Evolutionary conservation across 441 rosid genomes (phyloP), one percentile per base, ranked within the genome.

Genomic region (Mallotus repandus): DNA sequence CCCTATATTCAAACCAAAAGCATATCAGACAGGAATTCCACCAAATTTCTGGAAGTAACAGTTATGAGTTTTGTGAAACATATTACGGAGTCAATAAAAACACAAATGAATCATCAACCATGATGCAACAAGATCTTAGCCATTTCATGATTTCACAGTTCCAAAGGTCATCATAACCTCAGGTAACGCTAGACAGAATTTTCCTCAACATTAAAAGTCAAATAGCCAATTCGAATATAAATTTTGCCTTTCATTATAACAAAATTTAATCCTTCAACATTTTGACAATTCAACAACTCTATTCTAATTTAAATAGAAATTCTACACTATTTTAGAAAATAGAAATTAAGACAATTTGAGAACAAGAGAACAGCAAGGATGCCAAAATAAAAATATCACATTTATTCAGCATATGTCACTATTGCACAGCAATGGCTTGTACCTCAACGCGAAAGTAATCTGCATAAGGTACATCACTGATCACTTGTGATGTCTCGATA

Each of bases 391-490:
- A 67, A 29, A 29, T 29, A 29, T 29, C 32, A 29, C 32, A 29
- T 10, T 52, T 7, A 29, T 46, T 19, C 21, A 61, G 53, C 18
- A 19, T 19, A 18, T 52, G 15, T 10, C 11, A 68, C 3, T 70
- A 46, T 29, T 53, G 55, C 71, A 71, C 38, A 68, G 53, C 46
- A 72, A 59, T 70, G 76, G 76, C 63, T 19, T 73, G 52, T 92
- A 96, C 99, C 99, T 96, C 88, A 49, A 96, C 97, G 0, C 81
- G 81, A 79, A 96, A 96, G 80, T 89, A 87, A 87, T 96, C 98
- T 80, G 89, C 99, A 77, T 85, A 90, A 57, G 99, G 98, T 58
- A 91, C 97, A 35, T 93, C 98, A 63, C 46, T 87, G 81, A 96
- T 82, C 83, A 85, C 94, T 84, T 96, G 97, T 63, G 98, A 90